Base-by-base conservation (phyloP, 2,329 filamentous ascomycete genomes). In the Ceratocystis lukuohia region DNA sequence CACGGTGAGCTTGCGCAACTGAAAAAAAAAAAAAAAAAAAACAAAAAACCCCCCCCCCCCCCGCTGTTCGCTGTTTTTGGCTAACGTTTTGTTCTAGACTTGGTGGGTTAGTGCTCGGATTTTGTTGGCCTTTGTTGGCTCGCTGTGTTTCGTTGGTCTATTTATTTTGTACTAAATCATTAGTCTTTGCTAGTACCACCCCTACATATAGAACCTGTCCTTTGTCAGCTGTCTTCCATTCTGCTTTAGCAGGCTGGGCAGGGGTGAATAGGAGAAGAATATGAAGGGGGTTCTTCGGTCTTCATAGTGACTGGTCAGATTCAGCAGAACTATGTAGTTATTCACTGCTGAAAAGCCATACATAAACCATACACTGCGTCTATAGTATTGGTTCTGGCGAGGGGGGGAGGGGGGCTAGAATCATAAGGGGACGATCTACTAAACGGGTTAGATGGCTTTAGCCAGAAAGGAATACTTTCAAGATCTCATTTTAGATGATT, bases 351-450 rank as follows among this genome's bases (percentile, higher is more conserved):
- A 30, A 59, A 50, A 59, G 25, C 17, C 30, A 59, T 20, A 65
- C 33, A 57, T 65, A 65, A 37, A 37, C 33, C 61, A 63, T 6
- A 62, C 25, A 44, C 28, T 41, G 64, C 30, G 50, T 62, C 44
- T 25, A 45, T 12, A 17, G 22, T 41, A 62, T 25, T 53, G 12
- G 20, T 15, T 25, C 48, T n/a, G 33, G 33, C 33, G 33, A 37
- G 8, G 33, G 28, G 28, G 5, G 28, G 30, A 7, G 37, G 37
- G 37, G 37, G 37, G 37, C 37, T 37, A 37, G 37, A 37, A 37
- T 37, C 37, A 37, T 37, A 37, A 37, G 37, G 8, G 10, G 37
- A 37, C 37, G 10, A 37, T 37, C 8, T 12, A 37, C 37, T 37
- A 12, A 37, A 37, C 37, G 37, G 37, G 37, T 12, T 37, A 37